phyloP scores from a whole-genome alignment of 1,139 yeast species.

The Suhomyces anneliseae region DNA sequence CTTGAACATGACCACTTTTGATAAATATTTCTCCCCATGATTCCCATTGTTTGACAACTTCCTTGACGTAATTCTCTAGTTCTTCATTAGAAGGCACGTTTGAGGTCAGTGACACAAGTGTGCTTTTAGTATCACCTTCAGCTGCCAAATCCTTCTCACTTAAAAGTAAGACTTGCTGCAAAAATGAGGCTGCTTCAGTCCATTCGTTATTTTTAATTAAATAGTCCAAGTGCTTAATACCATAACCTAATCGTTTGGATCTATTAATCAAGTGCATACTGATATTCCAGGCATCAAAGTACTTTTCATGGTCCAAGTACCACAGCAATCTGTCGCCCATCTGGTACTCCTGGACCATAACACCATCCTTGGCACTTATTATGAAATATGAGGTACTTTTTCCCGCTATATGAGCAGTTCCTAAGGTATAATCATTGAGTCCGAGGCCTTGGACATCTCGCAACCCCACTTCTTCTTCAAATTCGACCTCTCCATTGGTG shows the following conservation, averaged over 20 bases:
- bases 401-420: conserved; percentile 38
- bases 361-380: conserved; percentile 80
- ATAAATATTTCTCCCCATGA: conserved; percentile 60
- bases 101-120: conserved; percentile 15
- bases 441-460: conserved; percentile 62
- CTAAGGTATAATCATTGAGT: conserved; percentile 74
- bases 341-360: conserved; percentile 69
- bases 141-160: conserved; percentile 6
- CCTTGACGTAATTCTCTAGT: conserved; percentile 30
- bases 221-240: conserved; percentile 61
- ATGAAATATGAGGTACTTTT: conserved; percentile 56
- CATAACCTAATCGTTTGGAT: conserved; percentile 56
- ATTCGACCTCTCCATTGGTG: conserved; percentile 68
- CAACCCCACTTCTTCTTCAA: conserved; percentile 78
- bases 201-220: conserved; percentile 49
- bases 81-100: conserved; percentile 20
- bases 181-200: conserved; percentile 55
- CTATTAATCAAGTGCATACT: conserved; percentile 57
- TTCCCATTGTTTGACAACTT: conserved; percentile 61
- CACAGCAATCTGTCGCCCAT: conserved; percentile 70
- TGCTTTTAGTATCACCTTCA: conserved; percentile 29
- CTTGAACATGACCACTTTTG: conserved; percentile 45
- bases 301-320: conserved; percentile 58
- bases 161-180: conserved; percentile 36
- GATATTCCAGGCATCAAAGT: conserved; percentile 74